These are phyloP conservation scores for Strobilomyces confusus DNA, from an alignment of 768 basidiomycete species.

Conservation along the genomic window DNA sequence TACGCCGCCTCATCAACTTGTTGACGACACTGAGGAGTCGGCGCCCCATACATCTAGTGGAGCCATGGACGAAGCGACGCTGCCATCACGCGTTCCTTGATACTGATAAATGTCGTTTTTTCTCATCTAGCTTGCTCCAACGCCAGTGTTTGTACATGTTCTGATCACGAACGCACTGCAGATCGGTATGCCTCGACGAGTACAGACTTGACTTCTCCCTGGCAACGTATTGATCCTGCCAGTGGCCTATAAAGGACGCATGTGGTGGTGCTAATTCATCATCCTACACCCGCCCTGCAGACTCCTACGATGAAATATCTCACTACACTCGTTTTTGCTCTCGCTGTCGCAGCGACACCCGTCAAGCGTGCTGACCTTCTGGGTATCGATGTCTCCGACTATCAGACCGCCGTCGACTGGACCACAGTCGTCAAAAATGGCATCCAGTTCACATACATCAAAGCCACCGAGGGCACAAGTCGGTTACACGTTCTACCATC, in stretches of 20 bases:
- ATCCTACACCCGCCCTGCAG: background rate
- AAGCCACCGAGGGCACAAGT: slow-evolving; percentile 65
- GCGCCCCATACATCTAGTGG: too few relatives aligned
- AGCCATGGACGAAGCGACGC: too few relatives aligned
- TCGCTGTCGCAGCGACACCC: slow-evolving; percentile 15
- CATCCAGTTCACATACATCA: slow-evolving; percentile 57
- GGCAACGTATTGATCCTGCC: background rate
- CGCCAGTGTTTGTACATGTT: too few relatives aligned
- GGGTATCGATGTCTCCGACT: slow-evolving; percentile 56
- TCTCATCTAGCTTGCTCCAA: too few relatives aligned
- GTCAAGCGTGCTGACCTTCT: slow-evolving; percentile 36
- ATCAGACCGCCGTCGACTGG: slow-evolving; percentile 51
- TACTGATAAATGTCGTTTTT: too few relatives aligned
- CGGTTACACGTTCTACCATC: slow-evolving; percentile 6
- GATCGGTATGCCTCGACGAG: too few relatives aligned
- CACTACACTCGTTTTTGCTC: slow-evolving; percentile 12
- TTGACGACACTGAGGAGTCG: too few relatives aligned
- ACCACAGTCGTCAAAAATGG: slow-evolving; percentile 48
- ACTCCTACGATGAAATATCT: slow-evolving; percentile 20
- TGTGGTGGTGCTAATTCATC: background rate
- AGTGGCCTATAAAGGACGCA: slow-evolving; percentile 12
- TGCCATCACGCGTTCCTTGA: too few relatives aligned
- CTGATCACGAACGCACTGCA: too few relatives aligned
- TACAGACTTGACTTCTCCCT: too few relatives aligned
- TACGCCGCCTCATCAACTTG: too few relatives aligned